phyloP scores from a whole-genome alignment of 1,139 yeast species.

The Lodderomyces metapsilosis region DNA sequence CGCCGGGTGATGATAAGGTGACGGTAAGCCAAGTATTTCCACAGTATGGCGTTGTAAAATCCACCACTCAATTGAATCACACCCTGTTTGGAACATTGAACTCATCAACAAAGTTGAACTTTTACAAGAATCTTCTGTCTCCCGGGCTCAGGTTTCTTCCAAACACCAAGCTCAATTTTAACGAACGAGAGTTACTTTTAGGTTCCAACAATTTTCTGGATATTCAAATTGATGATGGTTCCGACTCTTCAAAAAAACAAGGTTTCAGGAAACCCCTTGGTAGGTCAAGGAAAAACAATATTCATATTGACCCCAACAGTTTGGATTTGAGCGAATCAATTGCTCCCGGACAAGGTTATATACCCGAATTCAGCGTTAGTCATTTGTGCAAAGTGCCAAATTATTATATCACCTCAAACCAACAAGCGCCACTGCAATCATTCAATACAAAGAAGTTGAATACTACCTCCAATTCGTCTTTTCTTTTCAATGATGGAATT shows the following conservation, averaged over 20 bases:
- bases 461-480: slow-evolving; percentile 22
- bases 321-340: slow-evolving; percentile 41
- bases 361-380: slow-evolving; percentile 43
- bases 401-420: slow-evolving; percentile 37
- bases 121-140: slow-evolving; percentile 25
- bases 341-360: slow-evolving; percentile 47
- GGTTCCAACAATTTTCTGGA: slow-evolving; percentile 30
- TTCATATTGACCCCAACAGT: slow-evolving; percentile 39
- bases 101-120: slow-evolving; percentile 35
- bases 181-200: slow-evolving; percentile 32
- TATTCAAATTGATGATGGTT: slow-evolving; percentile 18
- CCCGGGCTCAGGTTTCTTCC: slow-evolving; percentile 23
- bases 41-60: slow-evolving; percentile 36
- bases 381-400: slow-evolving; percentile 46
- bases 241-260: slow-evolving; percentile 11
- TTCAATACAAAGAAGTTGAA: slow-evolving; percentile 19
- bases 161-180: slow-evolving; percentile 28
- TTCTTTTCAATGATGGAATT: slow-evolving; percentile 19
- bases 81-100: slow-evolving; percentile 38
- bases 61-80: slow-evolving; percentile 30
- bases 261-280: slow-evolving; percentile 27
- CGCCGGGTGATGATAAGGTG: slow-evolving; percentile 22
- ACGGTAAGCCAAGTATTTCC: slow-evolving; percentile 44
- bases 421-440: slow-evolving; percentile 17
- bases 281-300: slow-evolving; percentile 31